Percentiles rank a stretch among this genome's conserved stretches.
These are phyloP conservation scores for Hemileccinum rubropunctum DNA, from an alignment of 768 basidiomycete genomes.

Conservation along the genomic window DNA sequence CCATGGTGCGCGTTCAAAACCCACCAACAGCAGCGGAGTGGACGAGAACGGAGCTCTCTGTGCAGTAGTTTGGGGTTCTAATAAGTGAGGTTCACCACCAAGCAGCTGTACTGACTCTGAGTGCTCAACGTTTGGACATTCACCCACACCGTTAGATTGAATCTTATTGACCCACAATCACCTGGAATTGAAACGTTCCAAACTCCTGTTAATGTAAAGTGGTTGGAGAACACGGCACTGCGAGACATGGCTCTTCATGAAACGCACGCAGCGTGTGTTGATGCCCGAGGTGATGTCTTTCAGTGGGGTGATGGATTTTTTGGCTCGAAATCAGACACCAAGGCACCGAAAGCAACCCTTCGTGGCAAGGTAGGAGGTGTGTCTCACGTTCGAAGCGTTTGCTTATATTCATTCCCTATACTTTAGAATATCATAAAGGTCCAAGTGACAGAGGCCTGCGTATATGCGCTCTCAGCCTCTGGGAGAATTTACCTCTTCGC, in stretches of 20 bases:
- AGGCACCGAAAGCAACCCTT: constrained; percentile 51
- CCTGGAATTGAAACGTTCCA: constrained; percentile 42
- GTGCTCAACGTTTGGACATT: too few relatives aligned
- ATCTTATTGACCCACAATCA: constrained; percentile 42
- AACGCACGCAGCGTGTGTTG: constrained; percentile 70
- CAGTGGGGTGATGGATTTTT: constrained; percentile 82
- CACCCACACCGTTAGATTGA: constrained; percentile 39
- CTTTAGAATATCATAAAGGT: constrained; percentile 66
- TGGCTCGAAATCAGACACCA: constrained; percentile 31
- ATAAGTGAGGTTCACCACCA: constrained; percentile 46
- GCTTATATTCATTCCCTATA: not conserved
- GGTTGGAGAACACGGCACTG: constrained; percentile 67
- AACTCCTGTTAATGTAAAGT: constrained; percentile 53
- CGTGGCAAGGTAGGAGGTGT: constrained; percentile 54
- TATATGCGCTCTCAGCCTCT: constrained; percentile 77
- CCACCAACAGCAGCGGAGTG: constrained; percentile 23
- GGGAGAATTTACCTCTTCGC: constrained; percentile 75
- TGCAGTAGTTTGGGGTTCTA: too few relatives aligned
- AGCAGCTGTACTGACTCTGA: not conserved
- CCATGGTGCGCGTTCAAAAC: constrained; percentile 3
- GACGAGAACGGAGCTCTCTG: constrained; percentile 35
- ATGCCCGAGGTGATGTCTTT: constrained; percentile 76
- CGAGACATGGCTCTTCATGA: constrained; percentile 70
- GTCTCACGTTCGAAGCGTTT: not conserved
- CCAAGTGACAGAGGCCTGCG: constrained; percentile 53